These are phyloP conservation scores for Aspergillus sp. DNA, from an alignment of 2,329 filamentous ascomycete genomes.

Conservation along the genomic window DNA sequence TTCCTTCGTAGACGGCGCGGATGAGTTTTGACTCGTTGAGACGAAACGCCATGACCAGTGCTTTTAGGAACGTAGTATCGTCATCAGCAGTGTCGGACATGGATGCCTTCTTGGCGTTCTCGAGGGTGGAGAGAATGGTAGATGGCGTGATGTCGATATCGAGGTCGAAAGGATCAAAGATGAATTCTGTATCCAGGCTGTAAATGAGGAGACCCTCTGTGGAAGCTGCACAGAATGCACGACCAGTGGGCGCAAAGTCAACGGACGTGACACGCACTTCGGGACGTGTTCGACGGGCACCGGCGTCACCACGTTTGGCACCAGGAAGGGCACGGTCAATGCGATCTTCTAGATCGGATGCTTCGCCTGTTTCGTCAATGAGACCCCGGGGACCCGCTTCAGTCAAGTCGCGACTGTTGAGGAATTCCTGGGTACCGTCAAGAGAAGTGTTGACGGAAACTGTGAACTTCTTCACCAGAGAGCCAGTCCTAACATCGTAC, in stretches of 20 bases:
- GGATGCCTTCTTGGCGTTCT: constrained; percentile 30
- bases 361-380: constrained; percentile 82
- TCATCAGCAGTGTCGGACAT: constrained; percentile 52
- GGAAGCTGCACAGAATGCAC: constrained; percentile 87
- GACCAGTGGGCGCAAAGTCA: constrained; percentile 80
- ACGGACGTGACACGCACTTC: constrained; percentile 81
- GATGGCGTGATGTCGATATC: constrained; percentile 89
- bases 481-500: constrained; percentile 89
- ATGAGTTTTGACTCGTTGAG: constrained; percentile 80
- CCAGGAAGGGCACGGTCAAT: constrained; percentile 75
- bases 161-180: constrained; percentile 94
- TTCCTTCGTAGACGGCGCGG: constrained; percentile 75
- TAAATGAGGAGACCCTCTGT: constrained; percentile 94
- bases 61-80: constrained; percentile 73
- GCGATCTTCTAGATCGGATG: constrained; percentile 80
- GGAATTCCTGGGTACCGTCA: constrained; percentile 91
- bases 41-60: constrained; percentile 93
- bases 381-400: constrained; percentile 79
- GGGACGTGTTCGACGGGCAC: constrained; percentile 65
- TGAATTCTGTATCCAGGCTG: constrained; percentile 72
- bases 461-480: constrained; percentile 88
- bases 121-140: constrained; percentile 69
- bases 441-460: constrained; percentile 94
- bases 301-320: constrained; percentile 79
- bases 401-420: constrained; percentile 86